Evolutionary conservation across 2,329 filamentous ascomycete species (phyloP), one percentile per base, ranked within the genome.

Genomic region (Apiospora pterosperma): DNA sequence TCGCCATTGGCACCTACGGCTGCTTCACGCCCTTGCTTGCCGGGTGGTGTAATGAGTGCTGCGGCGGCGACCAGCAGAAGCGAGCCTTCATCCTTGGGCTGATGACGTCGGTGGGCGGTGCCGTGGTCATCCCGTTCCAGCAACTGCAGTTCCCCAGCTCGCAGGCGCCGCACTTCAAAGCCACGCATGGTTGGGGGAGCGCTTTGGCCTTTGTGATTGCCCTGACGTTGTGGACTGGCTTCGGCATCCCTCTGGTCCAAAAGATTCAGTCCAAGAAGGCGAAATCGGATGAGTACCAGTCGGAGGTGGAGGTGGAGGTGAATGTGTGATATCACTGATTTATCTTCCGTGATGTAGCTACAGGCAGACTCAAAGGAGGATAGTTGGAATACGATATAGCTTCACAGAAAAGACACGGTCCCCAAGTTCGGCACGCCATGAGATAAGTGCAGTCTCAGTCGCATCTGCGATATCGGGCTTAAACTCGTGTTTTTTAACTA

Each of bases 61-160:
- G 78, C 59, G 78, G 77, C 1, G 77, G 77, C 4, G 79, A 81
- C 61, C 76, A 80, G 64, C 79, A 81, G 69, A 78, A 80, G 65
- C 76, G 79, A 8, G 78, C 76, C 0, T 80, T 81, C 55, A 70
- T 79, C 11, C 68, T 81, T 3, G 77, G 75, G 4, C 76, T 78
- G 64, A 79, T 79, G 73, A 74, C 74, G 0, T 75, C 75, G 1
- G 75, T 78, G 7, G 78, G 77, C 10, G 70, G 72, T 12, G 77
- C 77, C 5, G 74, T 78, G 0, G 72, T 76, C 3, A 78, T 78
- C 36, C 77, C 77, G 1, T 79, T 78, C 62, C 78, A 80, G 67
- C 77, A 79, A 65, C 62, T 74, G 14, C 77, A 78, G 62, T 73
- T 78, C 64, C 74, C 77, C 1, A 77, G 75, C 48, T 73, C 72